phyloP scores from a whole-genome alignment of 2,329 filamentous ascomycete genomes.

The Alternaria rosae region DNA sequence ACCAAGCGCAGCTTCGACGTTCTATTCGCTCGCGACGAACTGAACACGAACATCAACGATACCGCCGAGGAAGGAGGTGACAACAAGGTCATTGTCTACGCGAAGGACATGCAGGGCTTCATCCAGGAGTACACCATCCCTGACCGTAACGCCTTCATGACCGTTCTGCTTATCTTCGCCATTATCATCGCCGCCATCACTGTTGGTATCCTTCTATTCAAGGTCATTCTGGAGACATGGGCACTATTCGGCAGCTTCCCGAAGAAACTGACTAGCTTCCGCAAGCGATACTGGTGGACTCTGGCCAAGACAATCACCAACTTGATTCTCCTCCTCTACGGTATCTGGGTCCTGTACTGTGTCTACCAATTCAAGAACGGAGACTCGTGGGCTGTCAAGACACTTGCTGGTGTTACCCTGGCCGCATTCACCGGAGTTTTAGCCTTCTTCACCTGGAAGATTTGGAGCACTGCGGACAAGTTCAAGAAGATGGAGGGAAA shows the following conservation, averaged over 20 bases:
- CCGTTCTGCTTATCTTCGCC: conserved; percentile 84
- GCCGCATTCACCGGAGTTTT: conserved; percentile 80
- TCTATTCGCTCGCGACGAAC: conserved; percentile 63
- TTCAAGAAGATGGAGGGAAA: conserved; percentile 81
- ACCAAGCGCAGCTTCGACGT: conserved; percentile 61
- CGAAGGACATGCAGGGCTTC: conserved; percentile 81
- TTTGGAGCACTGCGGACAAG: conserved; percentile 76
- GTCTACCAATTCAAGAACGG: conserved; percentile 93
- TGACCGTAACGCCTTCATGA: conserved; percentile 94
- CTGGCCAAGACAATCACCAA: conserved; percentile 89
- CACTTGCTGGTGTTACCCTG: conserved; percentile 82
- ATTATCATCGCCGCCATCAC: conserved; percentile 85
- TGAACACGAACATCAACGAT: conserved; percentile 43
- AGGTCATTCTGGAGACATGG: conserved; percentile 90
- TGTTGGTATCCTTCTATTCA: conserved; percentile 86
- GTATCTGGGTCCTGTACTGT: conserved; percentile 94
- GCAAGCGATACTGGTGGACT: conserved; percentile 94
- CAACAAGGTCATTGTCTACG: conserved; percentile 61
- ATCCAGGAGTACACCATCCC: conserved; percentile 87
- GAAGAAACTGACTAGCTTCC: conserved; percentile 79
- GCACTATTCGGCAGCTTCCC: conserved; percentile 89
- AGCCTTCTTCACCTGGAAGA: conserved; percentile 83
- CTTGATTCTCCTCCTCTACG: conserved; percentile 89
- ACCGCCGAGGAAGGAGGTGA: conserved; percentile 50
- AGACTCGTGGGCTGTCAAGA: conserved; percentile 92